phyloP scores from a whole-genome alignment of 768 basidiomycete genomes.

The Mycena crocata region DNA sequence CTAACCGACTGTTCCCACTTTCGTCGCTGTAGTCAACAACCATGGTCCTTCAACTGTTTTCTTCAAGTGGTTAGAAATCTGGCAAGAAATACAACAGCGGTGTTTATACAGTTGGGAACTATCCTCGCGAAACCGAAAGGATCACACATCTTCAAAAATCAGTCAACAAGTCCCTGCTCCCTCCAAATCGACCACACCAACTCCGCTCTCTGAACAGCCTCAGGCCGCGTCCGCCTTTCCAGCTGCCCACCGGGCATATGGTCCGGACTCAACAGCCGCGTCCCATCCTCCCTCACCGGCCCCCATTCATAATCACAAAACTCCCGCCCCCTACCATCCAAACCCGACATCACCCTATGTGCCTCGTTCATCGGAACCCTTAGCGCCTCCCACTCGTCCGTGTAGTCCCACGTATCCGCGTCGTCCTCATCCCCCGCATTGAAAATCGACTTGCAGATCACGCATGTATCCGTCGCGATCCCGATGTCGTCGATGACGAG shows the following conservation, averaged over 20 bases:
- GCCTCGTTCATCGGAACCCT: slow-evolving; percentile 11
- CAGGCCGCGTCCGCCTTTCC: neutral
- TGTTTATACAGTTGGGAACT: no score
- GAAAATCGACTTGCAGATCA: slow-evolving; percentile 11
- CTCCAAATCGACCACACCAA: slow-evolving; percentile 2
- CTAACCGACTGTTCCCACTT: no score
- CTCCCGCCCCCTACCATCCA: slow-evolving; percentile 1
- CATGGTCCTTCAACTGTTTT: no score
- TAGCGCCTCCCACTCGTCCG: slow-evolving; percentile 18
- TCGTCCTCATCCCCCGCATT: slow-evolving; percentile 18
- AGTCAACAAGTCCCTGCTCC: slow-evolving; percentile 33
- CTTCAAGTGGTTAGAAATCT: no score
- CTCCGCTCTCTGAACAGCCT: slow-evolving; percentile 5
- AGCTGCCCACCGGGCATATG: no score
- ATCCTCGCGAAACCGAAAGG: no score
- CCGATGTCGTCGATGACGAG: slow-evolving; percentile 13
- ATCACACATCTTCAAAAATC: no score
- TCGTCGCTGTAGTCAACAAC: no score
- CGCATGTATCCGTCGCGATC: slow-evolving; percentile 9
- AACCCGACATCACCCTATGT: slow-evolving; percentile 3
- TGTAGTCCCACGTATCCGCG: slow-evolving; percentile 11
- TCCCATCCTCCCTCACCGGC: neutral
- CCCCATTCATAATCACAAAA: slow-evolving; percentile 3
- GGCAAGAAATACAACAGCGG: no score
- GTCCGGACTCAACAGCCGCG: neutral